A percentile compares a stretch with the other conserved stretches of the same genome.
Evolutionary conservation across 345 rosid genomes (phyloP).

Genomic region (Populus tremula): DNA sequence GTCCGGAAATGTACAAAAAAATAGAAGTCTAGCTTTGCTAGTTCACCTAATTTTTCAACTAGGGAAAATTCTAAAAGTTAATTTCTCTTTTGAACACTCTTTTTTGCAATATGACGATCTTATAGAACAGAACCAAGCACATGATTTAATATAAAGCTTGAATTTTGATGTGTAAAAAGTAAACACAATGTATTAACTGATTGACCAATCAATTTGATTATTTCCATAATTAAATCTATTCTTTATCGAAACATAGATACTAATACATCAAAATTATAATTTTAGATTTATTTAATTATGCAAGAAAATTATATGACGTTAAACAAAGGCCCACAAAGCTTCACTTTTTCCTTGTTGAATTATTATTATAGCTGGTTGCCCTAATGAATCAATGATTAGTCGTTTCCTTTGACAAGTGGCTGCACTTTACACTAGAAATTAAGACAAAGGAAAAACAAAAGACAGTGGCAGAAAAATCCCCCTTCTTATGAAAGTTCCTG

Average conservation of each 20-base stretch:
- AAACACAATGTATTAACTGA: too few relatives aligned
- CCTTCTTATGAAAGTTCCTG: not conserved
- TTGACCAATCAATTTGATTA: too few relatives aligned
- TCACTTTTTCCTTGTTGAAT: not conserved
- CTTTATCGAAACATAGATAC: too few relatives aligned
- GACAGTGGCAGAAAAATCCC: conserved; percentile 17
- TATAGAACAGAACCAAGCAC: not conserved
- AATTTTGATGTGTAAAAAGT: too few relatives aligned
- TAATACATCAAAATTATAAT: too few relatives aligned
- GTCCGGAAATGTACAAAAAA: not conserved
- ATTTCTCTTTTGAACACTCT: not conserved
- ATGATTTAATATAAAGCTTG: not conserved
- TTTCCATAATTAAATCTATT: too few relatives aligned
- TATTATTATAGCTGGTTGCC: not conserved
- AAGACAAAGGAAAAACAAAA: conserved; percentile 21
- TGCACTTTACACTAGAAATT: not conserved
- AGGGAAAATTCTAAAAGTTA: not conserved
- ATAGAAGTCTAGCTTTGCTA: not conserved
- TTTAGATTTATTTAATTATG: too few relatives aligned
- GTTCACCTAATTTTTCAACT: not conserved
- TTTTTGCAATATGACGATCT: not conserved
- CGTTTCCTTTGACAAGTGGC: conserved; percentile 1
- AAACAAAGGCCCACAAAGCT: not conserved
- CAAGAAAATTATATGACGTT: not conserved
- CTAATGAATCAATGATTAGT: conserved; percentile 15